phyloP scores from a whole-genome alignment of 179 eudicot genomes.

The Silene noctiflora region DNA sequence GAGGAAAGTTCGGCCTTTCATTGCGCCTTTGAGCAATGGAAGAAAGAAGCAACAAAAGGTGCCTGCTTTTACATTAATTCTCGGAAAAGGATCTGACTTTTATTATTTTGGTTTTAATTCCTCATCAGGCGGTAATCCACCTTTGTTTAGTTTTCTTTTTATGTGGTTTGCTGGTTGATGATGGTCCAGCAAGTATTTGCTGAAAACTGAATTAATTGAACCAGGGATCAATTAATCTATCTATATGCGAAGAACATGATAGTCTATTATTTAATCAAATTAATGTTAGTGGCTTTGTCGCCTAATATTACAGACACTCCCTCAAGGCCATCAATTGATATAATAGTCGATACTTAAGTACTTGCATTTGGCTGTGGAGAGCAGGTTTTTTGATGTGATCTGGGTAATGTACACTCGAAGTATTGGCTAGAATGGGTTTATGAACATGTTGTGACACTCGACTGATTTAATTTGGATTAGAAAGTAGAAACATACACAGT shows the following conservation, averaged over 20 bases:
- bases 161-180: neutral
- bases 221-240: neutral
- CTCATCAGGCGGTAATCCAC: neutral
- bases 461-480: neutral
- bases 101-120: neutral
- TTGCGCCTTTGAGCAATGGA: conserved; percentile 75
- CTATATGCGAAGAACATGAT: neutral
- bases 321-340: neutral
- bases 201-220: neutral
- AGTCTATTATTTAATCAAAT: neutral
- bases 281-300: neutral
- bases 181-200: neutral
- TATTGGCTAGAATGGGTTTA: neutral
- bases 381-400: neutral
- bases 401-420: neutral
- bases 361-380: neutral
- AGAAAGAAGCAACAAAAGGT: conserved; percentile 68
- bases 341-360: neutral
- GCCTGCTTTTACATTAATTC: conserved; percentile 27
- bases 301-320: neutral
- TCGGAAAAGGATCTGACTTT: conserved; percentile 3
- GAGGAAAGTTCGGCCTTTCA: conserved; percentile 77
- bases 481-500: neutral
- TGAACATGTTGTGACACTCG: neutral
- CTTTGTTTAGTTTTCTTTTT: neutral